phyloP scores from a whole-genome alignment of 331 rosid species.

The Quercus phellos region DNA sequence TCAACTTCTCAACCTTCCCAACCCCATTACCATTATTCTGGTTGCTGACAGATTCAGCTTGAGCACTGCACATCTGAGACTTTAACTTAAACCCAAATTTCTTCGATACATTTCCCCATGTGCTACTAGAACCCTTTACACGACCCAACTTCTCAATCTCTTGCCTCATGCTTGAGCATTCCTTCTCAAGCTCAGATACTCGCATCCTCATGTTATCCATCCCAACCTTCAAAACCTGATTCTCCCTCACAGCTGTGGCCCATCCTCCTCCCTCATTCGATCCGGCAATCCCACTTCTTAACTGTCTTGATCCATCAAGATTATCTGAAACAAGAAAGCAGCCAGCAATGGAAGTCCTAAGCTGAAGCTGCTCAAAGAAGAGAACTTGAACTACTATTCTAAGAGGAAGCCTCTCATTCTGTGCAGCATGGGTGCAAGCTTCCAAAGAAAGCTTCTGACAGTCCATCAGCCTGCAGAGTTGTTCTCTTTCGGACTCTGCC shows the following conservation, averaged over 20 bases:
- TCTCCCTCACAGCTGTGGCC: conserved; percentile 92
- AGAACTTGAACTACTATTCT: conserved; percentile 91
- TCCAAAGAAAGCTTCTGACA: conserved; percentile 99
- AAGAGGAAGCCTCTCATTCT: conserved; percentile 90
- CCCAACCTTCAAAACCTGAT: conserved; percentile 93
- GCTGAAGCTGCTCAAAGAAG: conserved; percentile 99
- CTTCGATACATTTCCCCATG: conserved; percentile 86
- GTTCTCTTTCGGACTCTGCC: conserved; percentile 92
- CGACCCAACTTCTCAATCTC: conserved; percentile 88
- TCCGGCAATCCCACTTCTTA: conserved; percentile 73
- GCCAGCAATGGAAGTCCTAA: conserved; percentile 85
- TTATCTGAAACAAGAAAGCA: conserved; percentile 92
- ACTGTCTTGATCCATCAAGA: conserved; percentile 82
- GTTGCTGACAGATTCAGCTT: conserved; percentile 83
- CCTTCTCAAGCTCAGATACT: conserved; percentile 96
- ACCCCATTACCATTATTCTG: conserved; percentile 43
- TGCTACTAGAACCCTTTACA: conserved; percentile 49
- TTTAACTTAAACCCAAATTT: conserved; percentile 80
- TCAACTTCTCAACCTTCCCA: conserved; percentile 63
- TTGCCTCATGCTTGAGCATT: conserved; percentile 90
- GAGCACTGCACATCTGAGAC: conserved; percentile 99
- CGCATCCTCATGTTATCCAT: conserved; percentile 98
- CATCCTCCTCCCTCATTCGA: conserved; percentile 92
- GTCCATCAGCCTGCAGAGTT: conserved; percentile 87
- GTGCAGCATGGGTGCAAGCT: conserved; percentile 99